Percentiles rank a stretch among this genome's conserved stretches.
Conservation (phyloP, 805 yeast genomes). For the Lipomyces sp. region DNA sequence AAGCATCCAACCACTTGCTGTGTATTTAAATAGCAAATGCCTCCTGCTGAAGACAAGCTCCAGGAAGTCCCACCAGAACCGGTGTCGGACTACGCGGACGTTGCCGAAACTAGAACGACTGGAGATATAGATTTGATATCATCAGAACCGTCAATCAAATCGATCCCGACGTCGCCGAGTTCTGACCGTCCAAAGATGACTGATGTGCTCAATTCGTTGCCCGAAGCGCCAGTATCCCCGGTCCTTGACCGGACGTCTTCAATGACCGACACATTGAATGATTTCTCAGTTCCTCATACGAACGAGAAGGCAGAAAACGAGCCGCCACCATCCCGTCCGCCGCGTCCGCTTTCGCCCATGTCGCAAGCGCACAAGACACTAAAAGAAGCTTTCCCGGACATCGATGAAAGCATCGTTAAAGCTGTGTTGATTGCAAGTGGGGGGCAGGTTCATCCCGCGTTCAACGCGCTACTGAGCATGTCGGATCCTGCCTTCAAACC, state of each 20-base stretch:
- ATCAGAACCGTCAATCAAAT: not conserved
- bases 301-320: conserved; percentile 14
- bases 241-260: conserved; percentile 7
- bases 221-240: conserved; percentile 30
- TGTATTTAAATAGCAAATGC: not conserved
- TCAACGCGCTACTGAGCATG: conserved; percentile 79
- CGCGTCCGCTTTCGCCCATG: conserved; percentile 67
- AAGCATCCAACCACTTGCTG: not conserved
- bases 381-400: conserved; percentile 82
- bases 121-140: not conserved
- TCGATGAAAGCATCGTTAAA: conserved; percentile 70
- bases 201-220: conserved; percentile 33
- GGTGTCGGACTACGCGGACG: not conserved
- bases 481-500: conserved; percentile 54
- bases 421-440: conserved; percentile 85
- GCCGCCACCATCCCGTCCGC: conserved; percentile 51
- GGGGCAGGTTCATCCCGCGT: conserved; percentile 82
- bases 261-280: not conserved
- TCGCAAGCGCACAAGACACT: conserved; percentile 62
- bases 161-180: conserved; percentile 10
- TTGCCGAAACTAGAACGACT: not conserved
- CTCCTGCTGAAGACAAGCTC: not conserved
- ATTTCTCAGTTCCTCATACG: not conserved
- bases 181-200: conserved; percentile 34
- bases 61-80: not conserved